phyloP scores from a whole-genome alignment of 1,284 basidiomycete genomes.

The Ceratobasidium sp. region DNA sequence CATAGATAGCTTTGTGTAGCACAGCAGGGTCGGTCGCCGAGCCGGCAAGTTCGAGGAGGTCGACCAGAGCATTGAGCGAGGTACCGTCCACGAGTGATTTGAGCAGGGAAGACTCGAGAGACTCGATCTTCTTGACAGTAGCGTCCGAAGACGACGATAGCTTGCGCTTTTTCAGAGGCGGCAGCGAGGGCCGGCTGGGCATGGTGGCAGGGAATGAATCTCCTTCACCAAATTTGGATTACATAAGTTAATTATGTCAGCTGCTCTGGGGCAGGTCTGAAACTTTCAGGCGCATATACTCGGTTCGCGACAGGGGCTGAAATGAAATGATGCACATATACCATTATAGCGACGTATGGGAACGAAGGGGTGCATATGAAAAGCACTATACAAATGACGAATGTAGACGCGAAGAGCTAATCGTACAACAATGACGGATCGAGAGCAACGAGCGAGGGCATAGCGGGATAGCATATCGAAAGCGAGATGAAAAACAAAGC shows the following conservation, averaged over 20 bases:
- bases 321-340: conserved; percentile 26
- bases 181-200: conserved; percentile 28
- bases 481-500: conserved; percentile 14
- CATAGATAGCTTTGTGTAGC: conserved; percentile 79
- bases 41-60: conserved; percentile 68
- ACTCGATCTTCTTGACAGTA: conserved; percentile 17
- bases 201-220: conserved; percentile 23
- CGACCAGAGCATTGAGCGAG: conserved; percentile 80
- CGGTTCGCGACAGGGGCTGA: conserved; percentile 4
- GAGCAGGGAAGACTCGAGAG: conserved; percentile 32
- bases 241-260: conserved; percentile 8
- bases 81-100: conserved; percentile 52
- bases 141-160: conserved; percentile 4
- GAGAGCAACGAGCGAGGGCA: not conserved
- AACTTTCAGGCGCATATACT: conserved; percentile 3
- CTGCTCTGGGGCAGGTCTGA: not conserved
- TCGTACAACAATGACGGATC: conserved; percentile 27
- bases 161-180: conserved; percentile 43
- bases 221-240: conserved; percentile 27
- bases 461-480: conserved; percentile 7
- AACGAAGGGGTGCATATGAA: conserved; percentile 25
- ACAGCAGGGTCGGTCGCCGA: conserved; percentile 58
- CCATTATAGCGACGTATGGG: conserved; percentile 21
- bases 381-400: conserved; percentile 35
- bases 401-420: conserved; percentile 30